Evolutionary conservation across 208 protist genomes (phyloP), one percentile per base, ranked within the genome.

Genomic region (Leptomonas pyrrhocoris): DNA sequence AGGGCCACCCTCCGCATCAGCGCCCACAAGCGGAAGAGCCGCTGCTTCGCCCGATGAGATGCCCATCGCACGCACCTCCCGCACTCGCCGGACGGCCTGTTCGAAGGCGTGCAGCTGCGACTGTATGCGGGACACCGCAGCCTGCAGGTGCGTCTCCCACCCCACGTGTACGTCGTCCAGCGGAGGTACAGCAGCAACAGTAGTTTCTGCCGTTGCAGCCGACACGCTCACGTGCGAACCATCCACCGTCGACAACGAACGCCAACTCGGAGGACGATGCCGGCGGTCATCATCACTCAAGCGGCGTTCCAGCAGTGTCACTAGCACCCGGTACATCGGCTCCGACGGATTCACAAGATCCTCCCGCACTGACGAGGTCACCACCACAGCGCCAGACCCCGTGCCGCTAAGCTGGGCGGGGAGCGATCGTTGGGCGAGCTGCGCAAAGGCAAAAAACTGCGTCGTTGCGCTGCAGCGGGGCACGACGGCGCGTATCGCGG

Each of bases 401-500:
- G 40, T 21, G 28, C 7, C 23, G 43, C 38, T 25, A 6, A 57
- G 15, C 6, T 30, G 57, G 27, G 55, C 27, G 5, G 66, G 49
- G 15, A 79, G 34, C 11, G 51, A 55, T 19, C 74, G 57, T 13
- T 73, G 67, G n/a, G 62, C 65, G 25, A 79, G 43, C n/a, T 65
- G 25, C 23, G 74, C 19, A 27, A 79, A 73, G 2, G 36, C 27
- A n/a, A 23, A 60, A 7, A 23, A 34, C 67, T 73, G 73, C 49
- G 79, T 56, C 0, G 9, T 21, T 48, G 12, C 19, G 68, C 68
- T 30, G 74, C 64, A 76, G 45, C 78, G 79, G 27, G 73, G 68
- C 21, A 75, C 38, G 8, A 85, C 68, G 2, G 79, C 83, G 21
- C 57, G 46, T 3, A 93, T 18, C 1, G 80, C 81, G 0, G 83